Evolutionary conservation across 306 rosid species (phyloP), one percentile per base, ranked within the genome.

Genomic region (Potentilla sterilis): DNA sequence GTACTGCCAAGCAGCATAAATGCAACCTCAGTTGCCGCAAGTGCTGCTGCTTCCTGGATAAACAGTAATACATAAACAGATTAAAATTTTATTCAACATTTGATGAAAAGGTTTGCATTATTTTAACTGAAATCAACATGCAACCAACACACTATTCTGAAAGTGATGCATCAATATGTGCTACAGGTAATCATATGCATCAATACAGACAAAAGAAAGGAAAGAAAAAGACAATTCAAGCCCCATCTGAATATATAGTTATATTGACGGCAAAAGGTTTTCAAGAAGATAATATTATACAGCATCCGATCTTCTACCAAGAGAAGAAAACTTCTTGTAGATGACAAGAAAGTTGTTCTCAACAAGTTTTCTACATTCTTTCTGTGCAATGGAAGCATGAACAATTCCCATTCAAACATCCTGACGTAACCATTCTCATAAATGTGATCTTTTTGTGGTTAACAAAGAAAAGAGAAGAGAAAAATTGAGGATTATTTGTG

Each of bases 1-100:
- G n/a, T n/a, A n/a, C n/a, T n/a, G n/a, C n/a, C n/a, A n/a, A n/a
- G 88, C 51, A 85, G 81, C 85, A 87, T 83, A 82, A 80, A 83
- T 66, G 84, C 86, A 70, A 83, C 81, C 78, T 78, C 85, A 59
- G 78, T 75, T 63, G 83, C 86, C 0, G 83, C 80, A 11, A 83
- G 77, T 74, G 85, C 83, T 76, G 83, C 83, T 44, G 84, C 81
- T 79, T 81, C 84, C 87, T 87, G 89, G 61, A 49, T 44, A 70
- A 70, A 76, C 72, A 81, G 22, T 54, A 82, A 68, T 55, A 54
- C 21, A 62, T 14, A 38, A 63, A 69, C 42, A 70, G 32, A 42
- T 74, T 43, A 77, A 63, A 15, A 15, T 14, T 9, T 10, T 9
- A 32, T 18, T 21, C 40, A 40, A 54, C 3, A 72, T 68, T 34